phyloP scores from a whole-genome alignment of 2,329 filamentous ascomycete species.

The Colletotrichum sp. region DNA sequence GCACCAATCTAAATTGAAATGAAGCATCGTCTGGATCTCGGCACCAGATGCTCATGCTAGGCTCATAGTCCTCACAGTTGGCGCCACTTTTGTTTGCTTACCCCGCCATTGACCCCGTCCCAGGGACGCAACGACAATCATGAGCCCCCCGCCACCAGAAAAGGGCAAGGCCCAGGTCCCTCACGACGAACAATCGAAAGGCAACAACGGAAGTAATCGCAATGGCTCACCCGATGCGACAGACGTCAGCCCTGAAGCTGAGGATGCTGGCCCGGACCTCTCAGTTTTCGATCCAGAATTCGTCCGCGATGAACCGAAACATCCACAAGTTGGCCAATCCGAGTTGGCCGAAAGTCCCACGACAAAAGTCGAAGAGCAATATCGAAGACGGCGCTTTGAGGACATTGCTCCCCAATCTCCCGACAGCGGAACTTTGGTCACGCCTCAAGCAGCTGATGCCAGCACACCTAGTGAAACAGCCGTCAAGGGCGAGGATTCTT shows the following conservation, averaged over 20 bases:
- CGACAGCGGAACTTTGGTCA: not conserved
- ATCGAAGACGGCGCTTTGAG: not conserved
- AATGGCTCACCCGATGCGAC: not conserved
- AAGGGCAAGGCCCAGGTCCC: not conserved
- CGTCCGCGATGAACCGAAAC: not conserved
- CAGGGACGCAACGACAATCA: not conserved
- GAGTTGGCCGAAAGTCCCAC: not conserved
- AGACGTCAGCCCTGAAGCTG: not conserved
- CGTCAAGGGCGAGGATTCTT: not conserved
- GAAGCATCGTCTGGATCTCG: not conserved
- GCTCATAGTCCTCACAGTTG: not conserved
- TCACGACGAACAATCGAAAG: not conserved
- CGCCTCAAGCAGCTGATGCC: rapidly evolving
- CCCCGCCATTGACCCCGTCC: not conserved
- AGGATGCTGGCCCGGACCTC: not conserved
- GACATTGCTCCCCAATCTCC: rapidly evolving
- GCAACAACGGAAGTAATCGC: not conserved
- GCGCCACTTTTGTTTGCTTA: not conserved
- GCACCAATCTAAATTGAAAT: not conserved
- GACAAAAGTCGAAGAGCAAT: not conserved
- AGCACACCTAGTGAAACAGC: not conserved
- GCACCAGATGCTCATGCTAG: not conserved
- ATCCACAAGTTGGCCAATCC: not conserved
- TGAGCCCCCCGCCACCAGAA: not conserved
- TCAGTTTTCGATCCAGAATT: not conserved